Evolutionary conservation across 805 yeast species (phyloP), one percentile per base, ranked within the genome.

Genomic region (Starmerella etchellsii): DNA sequence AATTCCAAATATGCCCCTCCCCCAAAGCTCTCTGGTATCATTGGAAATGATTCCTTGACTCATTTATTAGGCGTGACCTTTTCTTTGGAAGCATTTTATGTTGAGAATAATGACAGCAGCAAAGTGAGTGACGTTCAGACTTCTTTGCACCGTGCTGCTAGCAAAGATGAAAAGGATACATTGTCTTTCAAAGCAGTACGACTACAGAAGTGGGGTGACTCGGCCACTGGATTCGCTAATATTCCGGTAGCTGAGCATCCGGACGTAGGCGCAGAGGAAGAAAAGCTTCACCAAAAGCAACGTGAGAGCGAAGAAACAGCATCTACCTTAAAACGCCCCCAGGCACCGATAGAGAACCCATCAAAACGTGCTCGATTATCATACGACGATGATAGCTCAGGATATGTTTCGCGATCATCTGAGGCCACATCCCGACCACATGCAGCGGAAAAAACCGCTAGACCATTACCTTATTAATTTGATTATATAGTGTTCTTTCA

Each of bases 391-490:
- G 40, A 23, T 23, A 23, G 25, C 10, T 7, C 25, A 8, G 10
- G 25, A 10, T 23, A 23, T 10, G 25, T 7, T 10, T 23, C 10
- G 25, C 25, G 25, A 10, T 10, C 25, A 10, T 7, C 7, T 23
- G 25, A 10, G 10, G 10, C 25, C 25, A 10, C 10, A 10, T 10
- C 25, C 10, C 32, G 49, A 13, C 41, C 27, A 9, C 20, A 36
- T 6, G 44, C 36, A 1, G 19, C 22, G 26, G 23, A 21, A 2
- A 26, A 26, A 28, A 43, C 41, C 4, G 36, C 41, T 6, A 10
- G 36, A n/a, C 49, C 49, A 4, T 25, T 46, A 10, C 49, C 49
- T 2, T 46, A 46, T 28, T 46, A 19, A 32, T 8, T 14, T 8
- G n/a, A 10, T 10, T 25, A 25, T 25, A 25, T 25, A 25, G n/a